phyloP scores from a whole-genome alignment of 345 rosid species.

The Cochlearia excelsa region DNA sequence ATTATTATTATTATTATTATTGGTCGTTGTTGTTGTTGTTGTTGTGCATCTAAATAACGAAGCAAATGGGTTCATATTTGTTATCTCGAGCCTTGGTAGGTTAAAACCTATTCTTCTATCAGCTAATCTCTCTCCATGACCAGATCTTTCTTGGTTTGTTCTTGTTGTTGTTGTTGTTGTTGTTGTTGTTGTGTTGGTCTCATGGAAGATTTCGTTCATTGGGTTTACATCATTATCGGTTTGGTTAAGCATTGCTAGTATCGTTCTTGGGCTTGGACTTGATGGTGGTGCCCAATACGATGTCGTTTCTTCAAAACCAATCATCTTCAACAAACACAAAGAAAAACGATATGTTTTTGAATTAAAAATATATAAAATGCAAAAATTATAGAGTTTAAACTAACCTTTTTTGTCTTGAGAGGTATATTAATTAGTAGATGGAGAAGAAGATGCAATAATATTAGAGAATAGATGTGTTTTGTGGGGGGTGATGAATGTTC shows the following conservation, averaged over 20 bases:
- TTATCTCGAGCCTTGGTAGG: neutral
- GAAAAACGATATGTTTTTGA: neutral
- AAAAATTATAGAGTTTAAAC: neutral
- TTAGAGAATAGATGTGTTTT: neutral
- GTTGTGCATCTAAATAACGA: neutral
- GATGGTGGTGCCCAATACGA: conserved; percentile 1
- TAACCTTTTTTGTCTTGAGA: neutral
- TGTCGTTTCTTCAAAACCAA: conserved; percentile 8
- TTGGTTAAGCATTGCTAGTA: conserved; percentile 6
- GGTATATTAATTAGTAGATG: too few species aligned
- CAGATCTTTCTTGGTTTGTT: conserved; percentile 2
- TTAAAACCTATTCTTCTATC: conserved; percentile 1
- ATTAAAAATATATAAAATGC: neutral
- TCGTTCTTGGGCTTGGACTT: conserved; percentile 16
- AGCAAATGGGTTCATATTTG: conserved; percentile 5
- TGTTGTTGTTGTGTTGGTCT: neutral
- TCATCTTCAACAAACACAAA: conserved; percentile 1
- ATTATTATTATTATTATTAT: too few species aligned
- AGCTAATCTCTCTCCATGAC: conserved; percentile 22
- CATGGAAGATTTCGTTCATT: conserved; percentile 15
- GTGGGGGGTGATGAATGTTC: neutral
- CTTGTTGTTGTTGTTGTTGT: too few species aligned
- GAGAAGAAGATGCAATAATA: neutral
- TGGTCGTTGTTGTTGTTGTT: too few species aligned
- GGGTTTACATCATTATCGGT: conserved; percentile 14